phyloP scores from a whole-genome alignment of 2,329 filamentous ascomycete genomes.

The Fragosphaeria purpurea region DNA sequence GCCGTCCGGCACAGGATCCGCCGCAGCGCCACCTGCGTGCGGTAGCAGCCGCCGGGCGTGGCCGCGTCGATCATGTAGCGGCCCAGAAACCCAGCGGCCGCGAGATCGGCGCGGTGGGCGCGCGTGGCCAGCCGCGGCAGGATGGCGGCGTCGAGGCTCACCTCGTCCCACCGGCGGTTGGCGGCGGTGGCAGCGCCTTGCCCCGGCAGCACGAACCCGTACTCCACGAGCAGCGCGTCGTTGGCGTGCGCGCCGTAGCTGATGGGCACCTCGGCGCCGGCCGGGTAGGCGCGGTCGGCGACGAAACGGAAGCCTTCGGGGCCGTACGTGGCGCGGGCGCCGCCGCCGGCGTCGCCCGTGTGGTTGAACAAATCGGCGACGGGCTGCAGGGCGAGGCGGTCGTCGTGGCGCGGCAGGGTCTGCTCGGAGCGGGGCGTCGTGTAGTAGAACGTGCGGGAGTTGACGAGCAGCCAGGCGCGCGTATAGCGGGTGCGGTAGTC shows the following conservation, averaged over 20 bases:
- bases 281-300: constrained; percentile 37
- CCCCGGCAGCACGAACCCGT: constrained; percentile 35
- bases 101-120: constrained; percentile 9
- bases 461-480: constrained; percentile 48
- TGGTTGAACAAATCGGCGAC: constrained; percentile 64
- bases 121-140: constrained; percentile 19
- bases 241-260: constrained; percentile 62
- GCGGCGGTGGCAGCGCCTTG: constrained; percentile 6
- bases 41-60: constrained; percentile 16
- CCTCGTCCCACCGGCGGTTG: constrained; percentile 38
- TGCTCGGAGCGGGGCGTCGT: constrained; percentile 33
- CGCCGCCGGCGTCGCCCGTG: constrained; percentile 34
- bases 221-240: constrained; percentile 64
- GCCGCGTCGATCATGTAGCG: constrained; percentile 17
- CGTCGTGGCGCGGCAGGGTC: constrained; percentile 32
- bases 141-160: constrained; percentile 34
- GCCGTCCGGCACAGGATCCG: constrained; percentile 9
- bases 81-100: constrained; percentile 13
- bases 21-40: constrained; percentile 16
- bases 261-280: constrained; percentile 57
- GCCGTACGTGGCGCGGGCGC: constrained; percentile 40
- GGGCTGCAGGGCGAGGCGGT: constrained; percentile 59
- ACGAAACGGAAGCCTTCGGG: constrained; percentile 43
- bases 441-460: constrained; percentile 53
- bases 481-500: constrained; percentile 26